Evolutionary conservation across 805 yeast species (phyloP), one percentile per base, ranked within the genome.

Genomic region (Candida silvatica): DNA sequence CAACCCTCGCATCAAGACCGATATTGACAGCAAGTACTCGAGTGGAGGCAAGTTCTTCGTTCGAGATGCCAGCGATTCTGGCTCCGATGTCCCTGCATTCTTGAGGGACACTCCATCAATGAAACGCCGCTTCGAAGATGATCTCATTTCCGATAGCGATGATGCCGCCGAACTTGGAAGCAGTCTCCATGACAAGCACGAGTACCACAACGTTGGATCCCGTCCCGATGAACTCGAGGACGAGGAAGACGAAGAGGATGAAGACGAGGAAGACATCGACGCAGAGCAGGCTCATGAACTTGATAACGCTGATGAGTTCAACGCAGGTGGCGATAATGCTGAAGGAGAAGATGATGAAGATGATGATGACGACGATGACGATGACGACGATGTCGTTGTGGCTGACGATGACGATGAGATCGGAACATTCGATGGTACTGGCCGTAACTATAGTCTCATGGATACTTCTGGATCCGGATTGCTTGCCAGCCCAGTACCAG

Each of bases 11-110:
- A 80, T 85, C 36, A 77, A 76, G 37, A 70, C 73, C 31, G 76
- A 72, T 38, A 77, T 90, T 27, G 97, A 90, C 51, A 76, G 82
- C 37, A 90, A 90, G 49, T 90, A 90, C 48, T 79, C 80, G 9
- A 69, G 70, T 43, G 98, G 98, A 5, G 98, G 98, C 2, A 82
- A 88, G 49, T 90, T 83, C 51, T 87, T 77, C 51, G 84, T 82
- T 12, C 48, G 44, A 17, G 32, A 30, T 6, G 14, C 19, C 19
- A 45, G 43, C 18, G 38, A 42, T 17, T 20, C 35, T 20, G 24
- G 28, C 35, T 32, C 31, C 4, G 36, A 27, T 15, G 36, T 44
- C 2, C 40, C 40, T 8, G 20, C 29, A 3, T 37, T 37, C 22
- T 22, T 34, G 11, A 34, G 31, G 17, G 17, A 9, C 17, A 12